Base-by-base conservation (phyloP, 1,284 basidiomycete genomes). In the Sparassis latifolia region DNA sequence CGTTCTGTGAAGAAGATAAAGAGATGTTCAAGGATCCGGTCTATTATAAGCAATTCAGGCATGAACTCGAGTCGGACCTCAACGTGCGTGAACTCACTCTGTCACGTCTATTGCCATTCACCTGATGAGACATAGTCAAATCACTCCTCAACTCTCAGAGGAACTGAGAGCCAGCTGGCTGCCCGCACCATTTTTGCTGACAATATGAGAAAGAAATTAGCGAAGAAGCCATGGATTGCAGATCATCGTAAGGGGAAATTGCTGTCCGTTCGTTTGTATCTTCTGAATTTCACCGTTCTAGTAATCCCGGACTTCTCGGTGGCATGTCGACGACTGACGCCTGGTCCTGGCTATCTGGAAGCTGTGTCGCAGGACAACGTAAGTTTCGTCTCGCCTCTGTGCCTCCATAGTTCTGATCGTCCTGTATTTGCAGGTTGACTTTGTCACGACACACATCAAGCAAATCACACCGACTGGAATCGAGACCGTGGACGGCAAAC, bases 321-420 rank as follows among this genome's bases (percentile, higher is more conserved):
- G 10, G 72, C 69, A 6, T 84, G 80, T 61, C 70, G 79, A 33
- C 70, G 83, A 39, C 64, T 84, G 41, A 85, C 83, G 0, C 82
- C 83, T 2, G 83, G 81, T 0, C 80, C 80, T 33, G 81, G 82
- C 2, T 86, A 82, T 60, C 69, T 86, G 29, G 80, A 84, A 58
- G 78, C 84, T 0, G 62, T 85, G 5, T 78, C 76, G 54, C 70
- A 77, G 61, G 76, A 79, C 48, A 84, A 84, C 58, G 81, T 81
- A 49, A 42, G 68, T 57, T 4, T 45, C 33, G 29, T 44, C 42
- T 10, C 49, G 41, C 10, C 12, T 29, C 6, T 10, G 10, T 7
- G 10, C 37, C 9, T 20, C 12, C 37, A 10, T 31, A 5, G n/a
- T 45, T 12, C 44, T 43, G 9, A 31, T 20, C 53, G 47, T 50